Evolutionary conservation across 1,284 basidiomycete species (phyloP).

Genomic region (Ceratobasidium sp.): DNA sequence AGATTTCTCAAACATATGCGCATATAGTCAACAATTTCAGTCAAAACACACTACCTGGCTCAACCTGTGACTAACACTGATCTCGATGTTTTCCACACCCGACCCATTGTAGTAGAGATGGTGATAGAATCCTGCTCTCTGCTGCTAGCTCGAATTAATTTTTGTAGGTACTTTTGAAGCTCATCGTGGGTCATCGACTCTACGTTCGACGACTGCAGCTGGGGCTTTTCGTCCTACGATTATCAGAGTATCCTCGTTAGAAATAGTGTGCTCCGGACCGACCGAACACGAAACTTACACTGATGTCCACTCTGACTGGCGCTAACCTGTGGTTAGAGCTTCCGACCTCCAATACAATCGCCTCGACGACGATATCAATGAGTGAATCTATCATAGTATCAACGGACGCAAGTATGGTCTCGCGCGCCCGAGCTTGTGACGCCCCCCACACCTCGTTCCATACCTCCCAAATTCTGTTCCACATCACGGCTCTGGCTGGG

Average conservation of each 20-base stretch:
- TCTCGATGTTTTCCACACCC: not conserved
- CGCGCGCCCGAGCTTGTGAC: not conserved
- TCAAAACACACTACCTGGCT: no score
- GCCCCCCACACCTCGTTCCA: conserved; percentile 4
- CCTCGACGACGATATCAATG: not conserved
- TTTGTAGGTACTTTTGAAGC: not conserved
- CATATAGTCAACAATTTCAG: no score
- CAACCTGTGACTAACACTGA: not conserved
- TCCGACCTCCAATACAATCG: not conserved
- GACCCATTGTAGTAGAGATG: not conserved
- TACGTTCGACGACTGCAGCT: not conserved
- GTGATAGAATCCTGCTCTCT: not conserved
- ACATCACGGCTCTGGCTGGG: conserved; percentile 4
- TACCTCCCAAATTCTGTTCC: conserved; percentile 14
- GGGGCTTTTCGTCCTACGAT: not conserved
- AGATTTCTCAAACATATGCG: no score
- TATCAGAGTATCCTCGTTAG: not conserved
- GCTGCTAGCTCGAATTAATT: not conserved
- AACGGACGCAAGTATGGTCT: not conserved
- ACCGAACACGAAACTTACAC: not conserved
- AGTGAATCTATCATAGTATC: not conserved
- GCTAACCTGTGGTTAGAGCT: not conserved
- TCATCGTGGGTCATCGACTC: not conserved
- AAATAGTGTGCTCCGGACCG: no score
- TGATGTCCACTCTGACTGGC: not conserved